Evolutionary conservation across 306 rosid species (phyloP).

Genomic region (Trichosanthes cucumerina): DNA sequence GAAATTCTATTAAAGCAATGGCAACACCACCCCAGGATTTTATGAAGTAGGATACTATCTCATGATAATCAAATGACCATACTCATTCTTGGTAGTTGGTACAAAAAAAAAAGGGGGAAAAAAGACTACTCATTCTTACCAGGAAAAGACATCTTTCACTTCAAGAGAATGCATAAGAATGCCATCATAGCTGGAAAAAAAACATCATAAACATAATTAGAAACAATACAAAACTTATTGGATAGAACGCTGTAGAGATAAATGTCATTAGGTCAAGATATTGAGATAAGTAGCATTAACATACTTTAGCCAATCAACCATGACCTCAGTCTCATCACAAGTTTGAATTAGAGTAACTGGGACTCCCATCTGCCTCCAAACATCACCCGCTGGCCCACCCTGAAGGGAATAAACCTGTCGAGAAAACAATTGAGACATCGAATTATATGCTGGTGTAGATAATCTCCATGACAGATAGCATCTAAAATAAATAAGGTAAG

Average conservation of each 20-base stretch:
- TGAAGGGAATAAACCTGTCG: constrained; percentile 74
- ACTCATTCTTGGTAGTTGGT: neutral
- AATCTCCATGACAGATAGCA: neutral
- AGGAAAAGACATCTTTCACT: constrained; percentile 67
- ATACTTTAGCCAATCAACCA: constrained; percentile 90
- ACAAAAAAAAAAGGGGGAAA: neutral
- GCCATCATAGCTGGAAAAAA: constrained; percentile 73
- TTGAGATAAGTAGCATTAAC: constrained; percentile 12
- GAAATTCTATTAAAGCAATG: neutral
- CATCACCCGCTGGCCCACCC: constrained; percentile 60
- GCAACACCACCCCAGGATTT: neutral
- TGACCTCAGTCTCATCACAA: constrained; percentile 34
- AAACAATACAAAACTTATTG: neutral
- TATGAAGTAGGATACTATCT: neutral
- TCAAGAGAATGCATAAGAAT: constrained; percentile 67
- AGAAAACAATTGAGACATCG: neutral
- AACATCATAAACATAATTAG: constrained; percentile 18
- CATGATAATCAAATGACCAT: neutral
- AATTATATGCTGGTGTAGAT: neutral
- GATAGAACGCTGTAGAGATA: neutral
- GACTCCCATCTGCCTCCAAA: constrained; percentile 63
- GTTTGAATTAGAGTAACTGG: constrained; percentile 44
- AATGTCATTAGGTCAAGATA: neutral
- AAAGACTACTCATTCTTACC: constrained; percentile 36
- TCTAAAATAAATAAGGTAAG: neutral